phyloP scores from a whole-genome alignment of 164 flowering plant genomes.

The Magnolia officinalis region DNA sequence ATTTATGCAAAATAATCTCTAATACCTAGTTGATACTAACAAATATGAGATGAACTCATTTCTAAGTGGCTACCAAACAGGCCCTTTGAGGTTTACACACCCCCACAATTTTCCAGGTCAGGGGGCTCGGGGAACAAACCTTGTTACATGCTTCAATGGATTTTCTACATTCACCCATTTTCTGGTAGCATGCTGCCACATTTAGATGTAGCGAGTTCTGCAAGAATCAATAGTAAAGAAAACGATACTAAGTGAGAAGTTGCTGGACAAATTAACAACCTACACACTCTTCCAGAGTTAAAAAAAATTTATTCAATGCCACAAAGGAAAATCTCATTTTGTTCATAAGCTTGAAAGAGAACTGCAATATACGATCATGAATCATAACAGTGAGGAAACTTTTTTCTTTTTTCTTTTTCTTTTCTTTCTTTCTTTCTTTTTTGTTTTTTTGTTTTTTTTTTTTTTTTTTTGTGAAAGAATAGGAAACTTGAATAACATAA shows the following conservation, averaged over 20 bases:
- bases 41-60: too few species aligned
- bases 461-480: too few species aligned
- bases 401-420: too few species aligned
- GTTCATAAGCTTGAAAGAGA: background rate
- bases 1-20: too few species aligned
- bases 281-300: background rate
- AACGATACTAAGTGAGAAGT: background rate
- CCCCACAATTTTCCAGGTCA: background rate
- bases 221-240: slow-evolving; percentile 23
- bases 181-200: slow-evolving; percentile 92
- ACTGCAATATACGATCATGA: background rate
- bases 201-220: slow-evolving; percentile 83
- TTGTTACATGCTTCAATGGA: slow-evolving; percentile 90
- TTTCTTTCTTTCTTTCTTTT: too few species aligned
- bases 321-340: background rate
- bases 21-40: too few species aligned
- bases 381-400: background rate
- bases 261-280: background rate
- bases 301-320: background rate
- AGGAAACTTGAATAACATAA: too few species aligned
- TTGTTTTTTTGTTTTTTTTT: too few species aligned
- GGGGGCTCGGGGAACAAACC: slow-evolving; percentile 32
- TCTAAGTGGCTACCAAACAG: too few species aligned
- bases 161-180: slow-evolving; percentile 85
- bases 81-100: background rate